phyloP scores from a whole-genome alignment of 768 basidiomycete species.

The Tulasnella sp. region DNA sequence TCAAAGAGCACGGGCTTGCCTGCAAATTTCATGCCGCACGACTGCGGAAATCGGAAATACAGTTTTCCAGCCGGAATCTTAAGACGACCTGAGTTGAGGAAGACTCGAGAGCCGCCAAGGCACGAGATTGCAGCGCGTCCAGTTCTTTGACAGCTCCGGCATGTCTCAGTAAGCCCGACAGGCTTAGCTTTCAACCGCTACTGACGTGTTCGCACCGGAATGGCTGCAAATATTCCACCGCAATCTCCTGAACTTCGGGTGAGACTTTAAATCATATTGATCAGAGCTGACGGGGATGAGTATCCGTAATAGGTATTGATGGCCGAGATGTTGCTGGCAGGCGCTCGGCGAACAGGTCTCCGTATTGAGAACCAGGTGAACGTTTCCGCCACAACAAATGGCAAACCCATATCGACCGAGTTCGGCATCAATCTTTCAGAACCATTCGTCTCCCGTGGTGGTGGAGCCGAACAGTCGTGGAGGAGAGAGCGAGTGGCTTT shows the following conservation, averaged over 20 bases:
- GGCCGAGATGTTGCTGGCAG: too few relatives aligned
- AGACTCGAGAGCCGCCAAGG: neutral
- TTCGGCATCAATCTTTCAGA: too few relatives aligned
- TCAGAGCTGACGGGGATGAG: neutral
- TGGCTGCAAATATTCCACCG: neutral
- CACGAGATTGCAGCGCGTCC: neutral
- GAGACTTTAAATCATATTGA: neutral
- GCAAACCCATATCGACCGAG: too few relatives aligned
- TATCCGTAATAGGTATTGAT: too few relatives aligned
- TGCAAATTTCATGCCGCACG: neutral
- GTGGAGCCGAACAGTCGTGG: too few relatives aligned
- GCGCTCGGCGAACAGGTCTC: too few relatives aligned
- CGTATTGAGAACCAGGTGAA: too few relatives aligned
- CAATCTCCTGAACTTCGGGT: neutral
- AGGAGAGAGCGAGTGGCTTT: neutral
- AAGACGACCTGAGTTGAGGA: neutral
- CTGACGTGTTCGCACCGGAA: neutral
- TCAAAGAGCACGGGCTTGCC: neutral
- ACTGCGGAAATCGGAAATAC: neutral
- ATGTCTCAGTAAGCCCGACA: neutral
- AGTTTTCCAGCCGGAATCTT: neutral
- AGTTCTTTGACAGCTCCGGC: conserved; percentile 21
- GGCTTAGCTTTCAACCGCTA: neutral
- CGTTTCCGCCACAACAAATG: too few relatives aligned
- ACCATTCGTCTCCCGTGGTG: too few relatives aligned